Evolutionary conservation across 306 rosid species (phyloP), one percentile per base, ranked within the genome.

Genomic region (Adenanthera pavonina): DNA sequence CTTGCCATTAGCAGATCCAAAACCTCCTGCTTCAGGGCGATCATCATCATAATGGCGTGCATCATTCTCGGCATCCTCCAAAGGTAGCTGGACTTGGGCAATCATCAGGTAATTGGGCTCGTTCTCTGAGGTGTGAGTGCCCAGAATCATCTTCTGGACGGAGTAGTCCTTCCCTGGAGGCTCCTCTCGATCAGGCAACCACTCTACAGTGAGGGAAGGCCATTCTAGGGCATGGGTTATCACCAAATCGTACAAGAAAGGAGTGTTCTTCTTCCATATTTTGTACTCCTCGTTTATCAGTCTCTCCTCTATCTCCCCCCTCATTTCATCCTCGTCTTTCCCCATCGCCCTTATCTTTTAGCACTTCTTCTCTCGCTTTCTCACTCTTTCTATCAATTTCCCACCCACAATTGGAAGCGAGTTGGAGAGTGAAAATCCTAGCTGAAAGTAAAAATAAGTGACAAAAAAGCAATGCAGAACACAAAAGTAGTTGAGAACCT

Each of bases 261-360:
- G 99, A 4, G 98, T 93, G 88, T 96, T 96, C 89, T 96, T 96
- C 89, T 96, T 96, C 99, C 99, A 93, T 76, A 96, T 96, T 88
- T 96, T 96, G 94, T 96, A 93, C 89, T 96, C 99, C 78, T 96
- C 99, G 80, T 96, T 96, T 48, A 96, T 91, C 53, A 93, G 81
- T 43, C 99, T 84, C 88, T 96, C 99, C 84, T 96, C 97, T 25
- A 92, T 96, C 85, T 93, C 98, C 5, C 99, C 98, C 68, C 99
- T 84, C 98, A 96, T 92, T 85, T 92, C 99, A 57, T 93, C 97
- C 33, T 96, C 99, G 80, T 93, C 99, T 78, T 92, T 93, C 49
- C 97, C 98, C 98, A 96, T 95, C 47, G n/a, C 41, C 67, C 34
- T 34, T 2, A 7, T 14, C 6, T 73, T 19, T 15, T 40, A 8